These are phyloP conservation scores for Thuidium tamariscinum DNA, from an alignment of 225 moss, liverwort and hornwort species.

Conservation along the genomic window DNA sequence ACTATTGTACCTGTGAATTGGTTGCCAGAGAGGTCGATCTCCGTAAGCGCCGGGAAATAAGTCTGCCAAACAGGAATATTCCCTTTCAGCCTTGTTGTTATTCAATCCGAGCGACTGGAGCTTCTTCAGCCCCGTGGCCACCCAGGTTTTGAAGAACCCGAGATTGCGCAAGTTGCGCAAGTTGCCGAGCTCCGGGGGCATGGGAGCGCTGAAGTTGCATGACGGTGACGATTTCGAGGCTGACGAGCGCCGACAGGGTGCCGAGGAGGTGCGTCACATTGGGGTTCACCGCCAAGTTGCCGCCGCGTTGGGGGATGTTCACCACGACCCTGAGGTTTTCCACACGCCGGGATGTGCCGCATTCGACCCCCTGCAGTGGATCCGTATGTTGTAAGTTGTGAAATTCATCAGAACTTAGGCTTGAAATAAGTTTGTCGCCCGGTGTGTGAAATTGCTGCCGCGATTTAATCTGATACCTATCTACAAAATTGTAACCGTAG, in stretches of 20 bases:
- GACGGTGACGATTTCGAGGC: not conserved
- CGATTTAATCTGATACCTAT: not conserved
- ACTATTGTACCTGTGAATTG: not conserved
- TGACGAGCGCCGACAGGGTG: not conserved
- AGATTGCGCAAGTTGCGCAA: not conserved
- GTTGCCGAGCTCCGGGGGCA: not conserved
- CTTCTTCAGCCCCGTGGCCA: not conserved
- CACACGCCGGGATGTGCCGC: not conserved
- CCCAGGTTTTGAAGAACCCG: not conserved
- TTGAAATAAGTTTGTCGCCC: not conserved
- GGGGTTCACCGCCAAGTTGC: not conserved
- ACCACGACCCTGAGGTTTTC: not conserved
- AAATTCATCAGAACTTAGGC: not conserved
- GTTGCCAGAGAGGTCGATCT: not conserved
- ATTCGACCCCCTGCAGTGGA: not conserved
- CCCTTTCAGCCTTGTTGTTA: not conserved
- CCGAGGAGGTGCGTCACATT: not conserved
- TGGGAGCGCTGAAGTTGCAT: not conserved
- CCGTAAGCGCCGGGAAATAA: not conserved
- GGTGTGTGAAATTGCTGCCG: not conserved
- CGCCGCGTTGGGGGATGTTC: not conserved
- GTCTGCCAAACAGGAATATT: not conserved
- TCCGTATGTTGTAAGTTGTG: not conserved
- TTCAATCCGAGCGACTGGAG: not conserved
- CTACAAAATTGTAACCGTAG: not conserved